phyloP scores from a whole-genome alignment of 768 basidiomycete species.

The Tulasnella sp. region DNA sequence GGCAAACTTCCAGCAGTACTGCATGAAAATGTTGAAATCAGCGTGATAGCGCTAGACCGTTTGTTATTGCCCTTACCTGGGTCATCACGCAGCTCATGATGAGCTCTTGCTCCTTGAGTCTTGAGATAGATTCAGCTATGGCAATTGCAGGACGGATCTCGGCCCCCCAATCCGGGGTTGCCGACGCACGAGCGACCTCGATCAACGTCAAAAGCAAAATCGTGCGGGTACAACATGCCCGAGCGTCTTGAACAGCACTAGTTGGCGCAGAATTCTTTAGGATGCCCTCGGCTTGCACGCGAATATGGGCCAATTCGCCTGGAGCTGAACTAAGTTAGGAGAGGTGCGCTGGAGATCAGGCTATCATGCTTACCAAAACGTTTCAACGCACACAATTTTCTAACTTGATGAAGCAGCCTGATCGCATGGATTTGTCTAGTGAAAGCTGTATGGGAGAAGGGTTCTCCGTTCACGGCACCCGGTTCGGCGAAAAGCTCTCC shows the following conservation, averaged over 20 bases:
- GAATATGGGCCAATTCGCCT: background rate
- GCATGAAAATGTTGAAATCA: background rate
- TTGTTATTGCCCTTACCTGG: background rate
- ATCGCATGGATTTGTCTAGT: background rate
- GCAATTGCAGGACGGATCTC: background rate
- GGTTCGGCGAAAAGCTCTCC: background rate
- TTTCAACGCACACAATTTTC: background rate
- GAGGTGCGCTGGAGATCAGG: background rate
- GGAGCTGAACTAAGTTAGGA: background rate
- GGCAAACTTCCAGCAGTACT: conserved; percentile 3
- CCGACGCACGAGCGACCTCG: background rate
- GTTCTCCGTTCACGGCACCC: background rate
- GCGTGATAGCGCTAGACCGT: background rate
- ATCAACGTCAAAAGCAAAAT: background rate
- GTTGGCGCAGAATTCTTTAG: background rate
- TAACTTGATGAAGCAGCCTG: background rate
- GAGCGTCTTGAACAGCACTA: background rate
- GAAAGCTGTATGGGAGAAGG: background rate
- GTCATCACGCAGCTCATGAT: background rate
- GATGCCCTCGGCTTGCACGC: background rate
- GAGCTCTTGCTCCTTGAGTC: background rate
- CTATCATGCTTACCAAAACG: background rate
- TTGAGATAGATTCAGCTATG: background rate
- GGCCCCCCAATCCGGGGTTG: background rate
- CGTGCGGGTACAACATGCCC: background rate